Evolutionary conservation across 495 filamentous ascomycete genomes (phyloP).

Genomic region (Aspergillus cristatus): DNA sequence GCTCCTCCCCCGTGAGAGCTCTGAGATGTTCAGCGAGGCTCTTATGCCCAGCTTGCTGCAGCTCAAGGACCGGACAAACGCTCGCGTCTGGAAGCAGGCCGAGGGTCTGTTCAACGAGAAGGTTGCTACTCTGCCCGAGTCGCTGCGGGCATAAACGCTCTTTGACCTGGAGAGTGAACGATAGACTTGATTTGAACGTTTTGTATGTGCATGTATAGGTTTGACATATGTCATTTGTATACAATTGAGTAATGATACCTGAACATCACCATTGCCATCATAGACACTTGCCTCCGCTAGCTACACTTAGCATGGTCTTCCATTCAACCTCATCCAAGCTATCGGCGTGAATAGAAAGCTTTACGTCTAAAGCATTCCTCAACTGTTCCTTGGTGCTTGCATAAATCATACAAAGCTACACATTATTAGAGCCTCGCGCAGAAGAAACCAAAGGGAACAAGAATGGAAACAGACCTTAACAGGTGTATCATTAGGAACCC

Average conservation of each 20-base stretch:
- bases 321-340: constrained; percentile 4
- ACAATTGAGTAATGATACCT: no score
- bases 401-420: constrained; percentile 3
- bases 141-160: constrained; percentile 5
- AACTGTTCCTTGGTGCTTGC: constrained; percentile 7
- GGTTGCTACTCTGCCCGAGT: constrained; percentile 58
- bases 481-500: background rate
- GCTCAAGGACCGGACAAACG: constrained; percentile 62
- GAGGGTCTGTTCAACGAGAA: constrained; percentile 81
- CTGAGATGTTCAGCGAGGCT: constrained; percentile 74
- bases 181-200: constrained; percentile 5
- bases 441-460: no score
- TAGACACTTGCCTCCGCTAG: constrained; percentile 2
- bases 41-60: constrained; percentile 71
- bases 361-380: constrained; percentile 6
- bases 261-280: no score
- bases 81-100: constrained; percentile 73
- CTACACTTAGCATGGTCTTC: constrained; percentile 4
- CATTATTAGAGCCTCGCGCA: background rate
- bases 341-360: constrained; percentile 8
- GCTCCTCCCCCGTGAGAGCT: constrained; percentile 77
- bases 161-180: constrained; percentile 6
- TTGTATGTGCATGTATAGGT: background rate
- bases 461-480: background rate
- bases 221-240: no score